phyloP scores from a whole-genome alignment of 2,329 filamentous ascomycete genomes.

The Aschersonia sp. region DNA sequence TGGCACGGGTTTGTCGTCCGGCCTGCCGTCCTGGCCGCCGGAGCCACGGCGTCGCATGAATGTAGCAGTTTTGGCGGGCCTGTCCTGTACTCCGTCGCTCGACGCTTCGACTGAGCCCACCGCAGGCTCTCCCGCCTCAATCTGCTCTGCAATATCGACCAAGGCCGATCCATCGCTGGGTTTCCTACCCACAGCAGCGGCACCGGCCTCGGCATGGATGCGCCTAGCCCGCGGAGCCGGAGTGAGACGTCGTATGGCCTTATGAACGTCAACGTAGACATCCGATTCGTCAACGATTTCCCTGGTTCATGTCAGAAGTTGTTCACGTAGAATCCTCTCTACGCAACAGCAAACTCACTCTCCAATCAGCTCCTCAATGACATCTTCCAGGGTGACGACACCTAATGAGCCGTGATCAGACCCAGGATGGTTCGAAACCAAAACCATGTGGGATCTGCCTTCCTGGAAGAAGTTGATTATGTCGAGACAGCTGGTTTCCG shows the following conservation, averaged over 20 bases:
- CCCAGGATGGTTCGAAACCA: constrained; percentile 83
- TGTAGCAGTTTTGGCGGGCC: constrained; percentile 37
- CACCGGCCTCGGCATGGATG: constrained; percentile 20
- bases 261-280: constrained; percentile 96
- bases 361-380: constrained; percentile 96
- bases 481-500: constrained; percentile 91
- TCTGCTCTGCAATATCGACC: constrained; percentile 26
- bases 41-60: constrained; percentile 46
- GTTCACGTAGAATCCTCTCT: neutral
- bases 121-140: constrained; percentile 15
- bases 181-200: constrained; percentile 17
- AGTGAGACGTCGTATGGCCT: constrained; percentile 79
- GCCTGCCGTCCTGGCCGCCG: constrained; percentile 35
- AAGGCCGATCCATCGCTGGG: constrained; percentile 14
- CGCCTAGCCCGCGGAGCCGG: constrained; percentile 67
- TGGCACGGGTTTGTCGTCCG: constrained; percentile 29
- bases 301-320: constrained; percentile 27
- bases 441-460: constrained; percentile 96
- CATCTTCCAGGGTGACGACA: constrained; percentile 91
- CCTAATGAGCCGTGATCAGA: constrained; percentile 81
- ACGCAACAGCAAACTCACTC: constrained; percentile 48
- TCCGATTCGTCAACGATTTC: constrained; percentile 99
- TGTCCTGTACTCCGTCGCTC: constrained; percentile 25
- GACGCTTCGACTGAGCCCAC: constrained; percentile 21
- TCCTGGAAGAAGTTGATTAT: constrained; percentile 99